Evolutionary conservation across 257 asterid genomes (phyloP), one percentile per base, ranked within the genome.

Genomic region (Solanum acaule): DNA sequence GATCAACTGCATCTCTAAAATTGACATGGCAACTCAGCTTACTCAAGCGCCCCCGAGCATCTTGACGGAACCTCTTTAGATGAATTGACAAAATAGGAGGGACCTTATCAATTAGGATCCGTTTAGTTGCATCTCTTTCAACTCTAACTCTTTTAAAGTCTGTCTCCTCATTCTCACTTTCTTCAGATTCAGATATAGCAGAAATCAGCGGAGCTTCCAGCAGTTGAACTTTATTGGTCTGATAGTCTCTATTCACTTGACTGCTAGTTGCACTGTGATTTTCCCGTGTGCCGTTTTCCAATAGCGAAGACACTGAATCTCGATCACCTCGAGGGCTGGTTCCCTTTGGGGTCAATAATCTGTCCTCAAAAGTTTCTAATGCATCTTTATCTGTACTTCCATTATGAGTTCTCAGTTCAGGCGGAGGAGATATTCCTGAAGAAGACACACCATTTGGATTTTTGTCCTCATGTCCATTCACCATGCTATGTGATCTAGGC

Each of bases 61-160:
- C 98, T 88, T 94, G 99, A 92, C 94, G 88, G 89, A 97, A 97
- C 91, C 99, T 93, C 93, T 97, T 97, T 75, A 97, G 91, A 87
- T 95, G 98, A 88, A 97, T 91, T 22, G 99, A 94, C 90, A 97
- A 92, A 90, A 96, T 87, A 35, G 94, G 89, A 87, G 99, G 99
- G 87, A 94, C 95, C 87, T 91, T 93, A 88, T 88, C 90, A 71
- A 97, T 92, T 83, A 94, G 95, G 86, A 94, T 86, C 91, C 92
- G 92, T 92, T 94, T 97, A 40, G 93, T 94, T 75, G 99, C 99
- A 88, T 96, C 99, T 91, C 99, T 96, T 90, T 90, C 91, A 90
- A 92, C 98, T 90, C 94, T 94, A 92, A 95, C 91, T 86, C 65
- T 88, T 89, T 91, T 92, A 16, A 89, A 42, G 52, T 90, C 89